These are phyloP conservation scores for Holtermanniella nyarrowii DNA, from an alignment of 768 basidiomycete species.

Conservation along the genomic window DNA sequence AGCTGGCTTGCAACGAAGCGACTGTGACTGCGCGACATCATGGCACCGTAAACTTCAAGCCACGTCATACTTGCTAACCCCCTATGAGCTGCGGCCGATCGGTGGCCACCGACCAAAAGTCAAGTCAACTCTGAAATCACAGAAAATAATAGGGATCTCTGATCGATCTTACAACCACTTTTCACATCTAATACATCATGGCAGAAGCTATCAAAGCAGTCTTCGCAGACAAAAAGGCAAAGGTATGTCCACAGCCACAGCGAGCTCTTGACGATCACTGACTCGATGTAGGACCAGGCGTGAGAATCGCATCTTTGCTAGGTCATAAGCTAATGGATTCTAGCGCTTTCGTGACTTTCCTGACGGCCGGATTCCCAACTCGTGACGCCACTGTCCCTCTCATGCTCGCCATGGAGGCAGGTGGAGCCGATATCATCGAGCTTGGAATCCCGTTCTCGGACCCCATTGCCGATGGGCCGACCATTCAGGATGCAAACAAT, in stretches of 20 bases:
- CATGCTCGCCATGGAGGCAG: constrained; percentile 82
- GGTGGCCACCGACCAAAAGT: too few relatives aligned
- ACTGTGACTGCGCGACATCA: too few relatives aligned
- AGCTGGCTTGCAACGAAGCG: too few relatives aligned
- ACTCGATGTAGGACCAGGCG: constrained; percentile 28
- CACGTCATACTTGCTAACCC: too few relatives aligned
- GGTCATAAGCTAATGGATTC: neutral
- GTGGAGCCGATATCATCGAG: constrained; percentile 90
- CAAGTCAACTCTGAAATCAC: too few relatives aligned
- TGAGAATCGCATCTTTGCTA: constrained; percentile 10
- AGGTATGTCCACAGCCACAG: constrained; percentile 18
- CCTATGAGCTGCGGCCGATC: too few relatives aligned
- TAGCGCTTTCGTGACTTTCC: constrained; percentile 54
- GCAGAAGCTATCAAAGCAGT: constrained; percentile 57
- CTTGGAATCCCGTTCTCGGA: constrained; percentile 93
- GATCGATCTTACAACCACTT: neutral
- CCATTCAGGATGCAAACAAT: constrained; percentile 87
- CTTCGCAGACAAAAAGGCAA: constrained; percentile 53
- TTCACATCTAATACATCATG: constrained; percentile 44
- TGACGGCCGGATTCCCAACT: constrained; percentile 87
- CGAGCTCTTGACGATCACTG: constrained; percentile 2
- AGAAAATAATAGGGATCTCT: neutral
- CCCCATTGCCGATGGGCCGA: constrained; percentile 89
- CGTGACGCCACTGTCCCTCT: constrained; percentile 70
- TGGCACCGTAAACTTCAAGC: too few relatives aligned